phyloP scores from a whole-genome alignment of 148 eudicot genomes.

The Fagopyrum esculentum region DNA sequence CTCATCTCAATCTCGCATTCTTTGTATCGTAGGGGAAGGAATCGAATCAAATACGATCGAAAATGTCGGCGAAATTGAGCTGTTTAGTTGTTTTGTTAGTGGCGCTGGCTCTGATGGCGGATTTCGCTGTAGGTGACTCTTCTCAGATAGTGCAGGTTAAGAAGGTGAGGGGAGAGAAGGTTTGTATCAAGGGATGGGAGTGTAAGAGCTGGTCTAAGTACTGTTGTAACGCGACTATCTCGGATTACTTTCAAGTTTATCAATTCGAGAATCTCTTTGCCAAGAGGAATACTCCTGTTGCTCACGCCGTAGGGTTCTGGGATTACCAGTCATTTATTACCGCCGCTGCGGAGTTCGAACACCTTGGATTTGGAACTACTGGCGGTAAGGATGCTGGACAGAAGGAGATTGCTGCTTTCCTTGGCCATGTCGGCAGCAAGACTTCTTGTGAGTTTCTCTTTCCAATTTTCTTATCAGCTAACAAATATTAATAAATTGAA shows the following conservation, averaged over 20 bases:
- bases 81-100: background rate
- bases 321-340: conserved; percentile 64
- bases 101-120: conserved; percentile 4
- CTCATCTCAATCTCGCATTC: conserved; percentile 9
- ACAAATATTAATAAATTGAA: background rate
- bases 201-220: conserved; percentile 46
- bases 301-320: conserved; percentile 91
- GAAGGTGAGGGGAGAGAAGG: conserved; percentile 52
- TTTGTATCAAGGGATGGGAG: conserved; percentile 77
- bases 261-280: conserved; percentile 82
- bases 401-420: conserved; percentile 82
- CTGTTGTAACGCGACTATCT: conserved; percentile 79
- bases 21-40: background rate
- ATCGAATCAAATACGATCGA: background rate
- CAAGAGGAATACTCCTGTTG: conserved; percentile 66
- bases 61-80: conserved; percentile 17
- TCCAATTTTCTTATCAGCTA: background rate
- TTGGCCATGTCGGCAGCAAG: conserved; percentile 82
- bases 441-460: conserved; percentile 62
- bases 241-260: conserved; percentile 62
- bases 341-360: conserved; percentile 57
- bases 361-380: conserved; percentile 75
- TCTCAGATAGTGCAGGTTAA: conserved; percentile 33
- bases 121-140: conserved; percentile 17
- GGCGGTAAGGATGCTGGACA: conserved; percentile 52